Evolutionary conservation across 768 basidiomycete genomes (phyloP).

Genomic region (Lactifluus subvellereus): DNA sequence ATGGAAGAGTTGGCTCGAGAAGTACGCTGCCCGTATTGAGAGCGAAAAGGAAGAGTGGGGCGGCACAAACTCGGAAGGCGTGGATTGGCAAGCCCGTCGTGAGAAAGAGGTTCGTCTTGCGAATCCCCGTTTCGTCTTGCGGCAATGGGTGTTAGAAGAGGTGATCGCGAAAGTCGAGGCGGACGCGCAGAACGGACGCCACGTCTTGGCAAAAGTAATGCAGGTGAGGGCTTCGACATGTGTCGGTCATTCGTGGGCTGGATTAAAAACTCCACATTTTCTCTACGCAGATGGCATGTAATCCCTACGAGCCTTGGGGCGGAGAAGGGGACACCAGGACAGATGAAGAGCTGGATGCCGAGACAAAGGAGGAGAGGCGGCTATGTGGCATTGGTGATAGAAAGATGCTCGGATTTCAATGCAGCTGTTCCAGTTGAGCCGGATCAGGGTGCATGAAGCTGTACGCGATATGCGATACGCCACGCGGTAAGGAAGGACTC

Average conservation of each 20-base stretch:
- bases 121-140: conserved; percentile 88
- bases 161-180: conserved; percentile 72
- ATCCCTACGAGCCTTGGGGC: conserved; percentile 86
- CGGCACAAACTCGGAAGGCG: conserved; percentile 41
- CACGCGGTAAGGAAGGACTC: neutral
- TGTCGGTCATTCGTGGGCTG: neutral
- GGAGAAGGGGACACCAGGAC: conserved; percentile 50
- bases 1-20: conserved; percentile 59
- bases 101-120: conserved; percentile 39
- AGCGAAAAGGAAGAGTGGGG: conserved; percentile 47
- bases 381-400: conserved; percentile 74
- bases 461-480: neutral
- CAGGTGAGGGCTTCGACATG: conserved; percentile 48
- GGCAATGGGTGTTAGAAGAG: conserved; percentile 97
- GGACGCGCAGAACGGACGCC: conserved; percentile 57
- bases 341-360: conserved; percentile 46
- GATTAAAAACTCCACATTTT: neutral
- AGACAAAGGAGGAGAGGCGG: conserved; percentile 63
- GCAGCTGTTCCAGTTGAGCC: conserved; percentile 79
- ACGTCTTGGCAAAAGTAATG: conserved; percentile 72
- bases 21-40: conserved; percentile 54
- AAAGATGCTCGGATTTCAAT: conserved; percentile 83
- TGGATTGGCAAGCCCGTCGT: conserved; percentile 27
- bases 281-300: conserved; percentile 66
- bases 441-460: neutral